Base-by-base conservation (phyloP, 306 rosid species). In the Prinsepia uniflora region DNA sequence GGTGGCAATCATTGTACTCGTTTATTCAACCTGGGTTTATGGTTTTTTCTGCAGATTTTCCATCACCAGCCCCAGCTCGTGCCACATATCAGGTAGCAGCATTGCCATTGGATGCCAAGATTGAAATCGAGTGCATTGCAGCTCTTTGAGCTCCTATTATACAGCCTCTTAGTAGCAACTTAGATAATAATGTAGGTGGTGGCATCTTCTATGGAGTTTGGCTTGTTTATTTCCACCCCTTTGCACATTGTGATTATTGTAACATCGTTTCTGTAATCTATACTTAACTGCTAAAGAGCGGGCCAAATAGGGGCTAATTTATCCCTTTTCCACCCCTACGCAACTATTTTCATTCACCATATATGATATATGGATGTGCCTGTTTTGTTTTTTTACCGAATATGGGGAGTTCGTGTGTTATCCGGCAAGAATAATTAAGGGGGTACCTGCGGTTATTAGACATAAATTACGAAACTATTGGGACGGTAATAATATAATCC, bases 71-170 rank as follows among this genome's bases (percentile, higher is more conserved):
- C 15, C 98, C 98, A 0, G 97, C 98, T 39, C 97, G 98, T 9
- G 76, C 98, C 22, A 94, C 96, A 0, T 94, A 82, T 81, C 92
- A 90, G 77, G 98, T 90, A 56, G 98, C 97, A 4, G 90, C 89
- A 12, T 84, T 94, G 82, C 98, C 98, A 5, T 70, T 90, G 84
- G 94, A 88, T 69, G 98, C 97, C 20, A 94, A 87, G 92, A 89
- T 94, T 59, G 98, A 94, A 83, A 88, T 94, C 11, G 98, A 94
- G 86, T 94, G 96, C 80, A 84, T 94, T 50, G 98, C 96, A 71
- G 76, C 92, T 17, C 76, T 90, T 56, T 88, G 74, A 84, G 19
- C 61, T 68, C 34, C 18, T 8, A 3, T 41, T 19, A 42, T 13
- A 39, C 49, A 36, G 60, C 58, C 62, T 58, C n/a, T 78, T 66